phyloP scores from a whole-genome alignment of 1,284 basidiomycete genomes.

The Stygiomarasmius scandens region DNA sequence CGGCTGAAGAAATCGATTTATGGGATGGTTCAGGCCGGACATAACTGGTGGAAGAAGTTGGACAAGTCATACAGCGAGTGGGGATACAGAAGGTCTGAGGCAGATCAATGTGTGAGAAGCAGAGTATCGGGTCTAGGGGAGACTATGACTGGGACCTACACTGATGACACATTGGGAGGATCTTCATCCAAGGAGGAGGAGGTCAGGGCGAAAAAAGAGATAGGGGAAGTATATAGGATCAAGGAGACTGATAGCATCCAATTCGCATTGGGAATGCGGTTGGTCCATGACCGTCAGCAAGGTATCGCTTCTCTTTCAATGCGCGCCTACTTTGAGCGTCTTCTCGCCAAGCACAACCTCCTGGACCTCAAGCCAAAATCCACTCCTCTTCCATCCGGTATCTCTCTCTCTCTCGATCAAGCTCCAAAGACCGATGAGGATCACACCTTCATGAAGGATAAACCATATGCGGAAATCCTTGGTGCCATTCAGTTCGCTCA shows the following conservation, averaged over 20 bases:
- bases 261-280: constrained; percentile 19
- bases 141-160: constrained; percentile 26
- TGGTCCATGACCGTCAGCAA: constrained; percentile 17
- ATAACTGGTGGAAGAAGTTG: constrained; percentile 30
- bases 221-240: constrained; percentile 9
- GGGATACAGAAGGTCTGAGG: constrained; percentile 3
- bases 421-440: constrained; percentile 19
- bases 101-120: constrained; percentile 7
- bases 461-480: constrained; percentile 27
- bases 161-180: constrained; percentile 21
- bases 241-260: constrained; percentile 21
- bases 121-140: constrained; percentile 13
- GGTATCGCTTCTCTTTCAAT: constrained; percentile 26
- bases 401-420: constrained; percentile 19
- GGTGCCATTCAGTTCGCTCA: constrained; percentile 34
- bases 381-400: constrained; percentile 24
- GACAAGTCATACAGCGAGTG: constrained; percentile 5
- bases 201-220: constrained; percentile 13
- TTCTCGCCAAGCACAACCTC: constrained; percentile 26
- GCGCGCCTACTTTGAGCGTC: constrained; percentile 22
- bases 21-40: constrained; percentile 33
- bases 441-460: constrained; percentile 24
- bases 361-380: constrained; percentile 19
- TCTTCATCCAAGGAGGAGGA: constrained; percentile 16
- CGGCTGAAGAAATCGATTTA: constrained; percentile 32